Percentiles rank a stretch among this genome's conserved stretches.
These are phyloP conservation scores for Rhynchosporium graminicola DNA, from an alignment of 2,329 filamentous ascomycete genomes.

Conservation along the genomic window DNA sequence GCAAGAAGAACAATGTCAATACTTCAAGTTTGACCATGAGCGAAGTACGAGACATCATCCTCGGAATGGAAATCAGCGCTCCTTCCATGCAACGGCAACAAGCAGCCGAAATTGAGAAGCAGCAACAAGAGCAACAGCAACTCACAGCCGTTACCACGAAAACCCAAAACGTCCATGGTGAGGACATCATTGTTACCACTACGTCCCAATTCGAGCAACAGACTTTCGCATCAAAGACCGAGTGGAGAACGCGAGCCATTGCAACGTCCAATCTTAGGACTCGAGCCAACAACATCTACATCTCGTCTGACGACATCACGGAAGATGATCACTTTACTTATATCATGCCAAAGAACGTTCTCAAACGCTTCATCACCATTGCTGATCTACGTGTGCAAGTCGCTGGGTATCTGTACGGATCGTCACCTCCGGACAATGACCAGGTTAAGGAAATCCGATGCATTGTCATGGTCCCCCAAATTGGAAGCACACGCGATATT, in stretches of 20 bases:
- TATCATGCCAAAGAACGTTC: conserved; percentile 98
- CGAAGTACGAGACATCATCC: conserved; percentile 96
- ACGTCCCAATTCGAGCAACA: conserved; percentile 98
- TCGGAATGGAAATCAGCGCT: conserved; percentile 99
- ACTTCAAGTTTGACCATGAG: conserved; percentile 94
- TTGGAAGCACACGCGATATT: conserved; percentile 88
- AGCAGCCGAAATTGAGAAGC: conserved; percentile 97
- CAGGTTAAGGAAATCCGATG: conserved; percentile 96
- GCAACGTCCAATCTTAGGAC: conserved; percentile 94
- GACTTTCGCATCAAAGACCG: conserved; percentile 96
- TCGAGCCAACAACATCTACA: conserved; percentile 96
- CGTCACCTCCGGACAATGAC: conserved; percentile 89
- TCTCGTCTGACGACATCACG: conserved; percentile 91
- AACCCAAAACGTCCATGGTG: conserved; percentile 94
- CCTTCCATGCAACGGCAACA: conserved; percentile 98
- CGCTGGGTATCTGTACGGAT: conserved; percentile 91
- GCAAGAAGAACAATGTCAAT: conserved; percentile 99
- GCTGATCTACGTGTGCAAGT: conserved; percentile 96
- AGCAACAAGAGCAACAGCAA: conserved; percentile 95
- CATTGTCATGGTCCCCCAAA: conserved; percentile 97
- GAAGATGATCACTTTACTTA: conserved; percentile 89
- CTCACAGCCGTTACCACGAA: conserved; percentile 97
- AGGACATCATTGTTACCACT: conserved; percentile 97
- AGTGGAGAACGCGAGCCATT: conserved; percentile 96
- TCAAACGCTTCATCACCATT: conserved; percentile 98